Percentiles rank a stretch among this genome's conserved stretches.
These are phyloP conservation scores for Candida patagonica DNA, from an alignment of 805 yeast species.

Conservation along the genomic window DNA sequence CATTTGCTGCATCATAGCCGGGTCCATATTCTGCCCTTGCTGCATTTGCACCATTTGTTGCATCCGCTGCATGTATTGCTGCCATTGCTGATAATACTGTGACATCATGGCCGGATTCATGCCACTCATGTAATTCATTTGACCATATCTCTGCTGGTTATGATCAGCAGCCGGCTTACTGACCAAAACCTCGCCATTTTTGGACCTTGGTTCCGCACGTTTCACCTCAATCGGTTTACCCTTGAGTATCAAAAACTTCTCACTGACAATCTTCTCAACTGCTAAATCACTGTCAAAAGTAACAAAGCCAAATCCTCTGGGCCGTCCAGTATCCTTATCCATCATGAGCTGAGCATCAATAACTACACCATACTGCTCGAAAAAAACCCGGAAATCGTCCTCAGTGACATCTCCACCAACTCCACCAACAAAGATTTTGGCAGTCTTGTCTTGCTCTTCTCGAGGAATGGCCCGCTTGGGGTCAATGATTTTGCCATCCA, in stretches of 20 bases:
- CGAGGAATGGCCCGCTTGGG: conserved; percentile 96
- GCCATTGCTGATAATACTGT: conserved; percentile 35
- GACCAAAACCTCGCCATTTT: conserved; percentile 12
- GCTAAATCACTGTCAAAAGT: conserved; percentile 93
- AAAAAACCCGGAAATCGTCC: conserved; percentile 76
- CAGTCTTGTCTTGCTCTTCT: conserved; percentile 94
- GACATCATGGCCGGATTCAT: conserved; percentile 36
- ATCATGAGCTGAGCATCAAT: conserved; percentile 96
- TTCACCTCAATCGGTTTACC: conserved; percentile 52
- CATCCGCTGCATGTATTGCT: conserved; percentile 30
- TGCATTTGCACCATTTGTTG: conserved; percentile 28
- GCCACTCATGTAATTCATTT: conserved; percentile 20
- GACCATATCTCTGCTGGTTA: conserved; percentile 6
- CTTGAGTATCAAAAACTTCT: conserved; percentile 72
- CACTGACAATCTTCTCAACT: conserved; percentile 78
- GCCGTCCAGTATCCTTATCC: conserved; percentile 93
- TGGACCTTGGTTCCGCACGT: conserved; percentile 35
- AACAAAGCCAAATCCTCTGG: conserved; percentile 95
- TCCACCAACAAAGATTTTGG: conserved; percentile 96
- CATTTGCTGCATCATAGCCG: conserved; percentile 8
- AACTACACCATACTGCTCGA: conserved; percentile 79
- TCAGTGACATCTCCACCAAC: conserved; percentile 91
- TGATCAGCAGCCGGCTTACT: conserved; percentile 1
- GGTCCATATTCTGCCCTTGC: conserved; percentile 3
- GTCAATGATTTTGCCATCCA: conserved; percentile 94